phyloP scores from a whole-genome alignment of 129 eudicot species.

The Cynara cardunculus region DNA sequence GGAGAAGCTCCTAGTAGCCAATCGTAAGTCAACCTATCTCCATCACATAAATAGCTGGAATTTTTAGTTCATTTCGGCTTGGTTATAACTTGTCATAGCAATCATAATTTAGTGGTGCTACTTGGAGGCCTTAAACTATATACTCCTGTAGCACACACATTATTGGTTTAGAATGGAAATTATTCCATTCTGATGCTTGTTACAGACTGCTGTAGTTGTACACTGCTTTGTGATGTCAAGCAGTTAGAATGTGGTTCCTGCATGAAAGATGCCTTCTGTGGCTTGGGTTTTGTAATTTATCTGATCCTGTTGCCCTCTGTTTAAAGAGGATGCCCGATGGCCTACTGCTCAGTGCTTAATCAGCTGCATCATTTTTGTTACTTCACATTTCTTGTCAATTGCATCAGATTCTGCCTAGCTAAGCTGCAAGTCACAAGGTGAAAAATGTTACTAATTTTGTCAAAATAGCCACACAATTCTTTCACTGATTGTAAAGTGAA shows the following conservation, averaged over 20 bases:
- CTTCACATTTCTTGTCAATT: not conserved
- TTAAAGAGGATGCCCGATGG: not conserved
- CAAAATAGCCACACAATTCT: not conserved
- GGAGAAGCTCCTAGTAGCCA: constrained; percentile 99
- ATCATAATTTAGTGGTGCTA: not conserved
- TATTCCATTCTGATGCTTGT: not conserved
- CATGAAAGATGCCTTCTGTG: not conserved
- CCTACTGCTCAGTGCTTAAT: not conserved
- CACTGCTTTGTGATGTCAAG: not conserved
- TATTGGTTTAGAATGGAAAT: not conserved
- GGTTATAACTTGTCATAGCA: not conserved
- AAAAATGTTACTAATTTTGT: not conserved
- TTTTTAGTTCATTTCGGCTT: not conserved
- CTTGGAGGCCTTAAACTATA: not conserved
- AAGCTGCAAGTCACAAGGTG: not conserved
- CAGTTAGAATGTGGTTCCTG: not conserved
- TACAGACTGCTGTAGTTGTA: not conserved
- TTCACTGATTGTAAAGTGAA: not conserved
- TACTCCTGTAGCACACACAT: not conserved
- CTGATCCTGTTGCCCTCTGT: not conserved
- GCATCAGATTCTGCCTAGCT: not conserved
- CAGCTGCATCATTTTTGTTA: not conserved
- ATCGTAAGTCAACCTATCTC: constrained; percentile 60
- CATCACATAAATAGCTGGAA: not conserved
- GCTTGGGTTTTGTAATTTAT: not conserved